These are phyloP conservation scores for Cryptococcus jaspeensis DNA, from an alignment of 1,284 basidiomycete species.

Conservation along the genomic window DNA sequence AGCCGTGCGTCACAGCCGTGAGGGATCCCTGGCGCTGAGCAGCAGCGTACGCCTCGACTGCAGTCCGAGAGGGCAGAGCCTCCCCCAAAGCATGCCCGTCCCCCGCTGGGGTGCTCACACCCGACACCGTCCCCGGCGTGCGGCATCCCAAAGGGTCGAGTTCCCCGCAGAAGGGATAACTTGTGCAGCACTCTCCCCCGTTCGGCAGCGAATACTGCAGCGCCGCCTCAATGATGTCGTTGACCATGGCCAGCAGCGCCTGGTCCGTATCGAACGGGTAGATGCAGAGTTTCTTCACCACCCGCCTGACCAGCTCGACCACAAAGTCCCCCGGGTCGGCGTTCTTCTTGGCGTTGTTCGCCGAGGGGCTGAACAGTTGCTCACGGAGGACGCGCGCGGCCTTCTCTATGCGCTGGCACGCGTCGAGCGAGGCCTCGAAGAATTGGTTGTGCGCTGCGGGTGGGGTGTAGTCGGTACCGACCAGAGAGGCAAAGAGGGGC, in stretches of 20 bases:
- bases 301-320: constrained; percentile 39
- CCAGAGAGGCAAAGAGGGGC: constrained; percentile 77
- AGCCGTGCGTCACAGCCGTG: constrained; percentile 29
- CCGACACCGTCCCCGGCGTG: constrained; percentile 8
- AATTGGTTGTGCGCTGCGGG: constrained; percentile 47
- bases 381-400: constrained; percentile 48
- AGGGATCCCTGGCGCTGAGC: constrained; percentile 31
- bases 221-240: constrained; percentile 47
- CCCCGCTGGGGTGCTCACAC: not conserved
- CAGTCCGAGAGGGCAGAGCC: not conserved
- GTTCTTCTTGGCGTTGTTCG: constrained; percentile 2
- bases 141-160: constrained; percentile 23
- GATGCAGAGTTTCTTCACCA: constrained; percentile 37
- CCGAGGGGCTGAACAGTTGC: constrained; percentile 23
- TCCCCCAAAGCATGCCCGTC: not conserved
- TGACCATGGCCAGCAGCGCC: constrained; percentile 35
- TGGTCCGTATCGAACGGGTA: constrained; percentile 33
- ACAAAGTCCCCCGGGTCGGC: constrained; percentile 41
- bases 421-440: constrained; percentile 27
- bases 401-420: constrained; percentile 42
- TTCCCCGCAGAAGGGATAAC: constrained; percentile 51
- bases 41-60: constrained; percentile 25
- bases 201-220: constrained; percentile 47
- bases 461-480: constrained; percentile 80
- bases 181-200: constrained; percentile 31